Conservation (phyloP, 2,329 filamentous ascomycete genomes). For the Cadophora sp. region DNA sequence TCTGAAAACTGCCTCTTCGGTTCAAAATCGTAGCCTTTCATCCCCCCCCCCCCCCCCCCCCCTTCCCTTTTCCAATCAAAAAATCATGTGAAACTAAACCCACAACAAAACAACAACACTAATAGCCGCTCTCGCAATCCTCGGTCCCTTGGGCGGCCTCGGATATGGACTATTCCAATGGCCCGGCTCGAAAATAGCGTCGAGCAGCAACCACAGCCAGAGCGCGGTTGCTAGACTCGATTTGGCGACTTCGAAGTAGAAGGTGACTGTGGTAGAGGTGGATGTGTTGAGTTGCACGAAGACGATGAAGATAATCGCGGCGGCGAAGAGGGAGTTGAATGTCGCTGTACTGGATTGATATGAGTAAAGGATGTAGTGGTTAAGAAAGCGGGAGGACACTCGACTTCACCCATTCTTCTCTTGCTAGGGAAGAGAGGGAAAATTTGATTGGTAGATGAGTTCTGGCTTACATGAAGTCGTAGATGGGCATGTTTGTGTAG, state of each 20-base stretch:
- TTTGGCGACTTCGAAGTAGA: constrained; percentile 33
- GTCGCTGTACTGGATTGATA: constrained; percentile 20
- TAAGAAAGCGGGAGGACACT: too few species aligned
- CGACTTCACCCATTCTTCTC: too few species aligned
- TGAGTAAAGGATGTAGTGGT: too few species aligned
- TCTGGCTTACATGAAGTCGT: constrained; percentile 29
- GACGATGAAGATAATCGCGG: constrained; percentile 33
- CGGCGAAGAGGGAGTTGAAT: constrained; percentile 29
- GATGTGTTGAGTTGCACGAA: constrained; percentile 31
- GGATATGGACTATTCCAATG: neutral
- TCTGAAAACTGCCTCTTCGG: neutral
- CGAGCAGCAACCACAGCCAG: constrained; percentile 37
- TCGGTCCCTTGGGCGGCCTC: constrained; percentile 6
- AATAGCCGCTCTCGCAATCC: constrained; percentile 27
- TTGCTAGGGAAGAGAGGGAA: neutral
- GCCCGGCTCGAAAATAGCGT: constrained; percentile 26
- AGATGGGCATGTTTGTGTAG: constrained; percentile 13
- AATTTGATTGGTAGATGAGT: too few species aligned
- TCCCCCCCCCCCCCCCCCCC: too few species aligned
- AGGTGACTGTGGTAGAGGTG: constrained; percentile 11
- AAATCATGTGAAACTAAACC: constrained; percentile 13
- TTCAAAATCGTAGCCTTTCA: neutral
- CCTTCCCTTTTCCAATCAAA: neutral
- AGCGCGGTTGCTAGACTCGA: constrained; percentile 28
- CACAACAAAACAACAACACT: constrained; percentile 36